Conservation (phyloP, 2,329 filamentous ascomycete species). For the Daldinia sp. region DNA sequence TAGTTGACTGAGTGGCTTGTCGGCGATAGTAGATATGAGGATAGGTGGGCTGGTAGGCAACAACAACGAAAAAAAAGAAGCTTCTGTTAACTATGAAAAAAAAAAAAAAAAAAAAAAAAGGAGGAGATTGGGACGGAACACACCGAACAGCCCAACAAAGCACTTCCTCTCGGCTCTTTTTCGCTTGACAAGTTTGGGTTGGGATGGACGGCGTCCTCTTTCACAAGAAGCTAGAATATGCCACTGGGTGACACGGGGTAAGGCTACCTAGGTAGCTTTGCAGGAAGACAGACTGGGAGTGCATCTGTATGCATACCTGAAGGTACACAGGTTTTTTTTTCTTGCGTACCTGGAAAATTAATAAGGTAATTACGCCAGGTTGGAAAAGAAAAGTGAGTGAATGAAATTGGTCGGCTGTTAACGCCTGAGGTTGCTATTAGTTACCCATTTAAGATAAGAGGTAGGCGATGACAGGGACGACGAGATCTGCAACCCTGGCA, state of each 20-base stretch:
- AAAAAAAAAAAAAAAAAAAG: not conserved
- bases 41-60: not conserved
- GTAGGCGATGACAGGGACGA: slow-evolving; percentile 15
- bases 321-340: not conserved
- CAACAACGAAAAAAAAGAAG: too few species aligned
- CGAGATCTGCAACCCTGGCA: slow-evolving; percentile 26
- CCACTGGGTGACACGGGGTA: slow-evolving; percentile 24
- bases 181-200: too few species aligned
- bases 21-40: too few species aligned
- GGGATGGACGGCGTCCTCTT: slow-evolving; percentile 4
- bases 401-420: not conserved
- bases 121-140: slow-evolving; percentile 28
- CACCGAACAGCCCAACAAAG: slow-evolving; percentile 21
- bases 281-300: slow-evolving; percentile 12
- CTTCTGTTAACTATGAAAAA: too few species aligned
- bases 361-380: slow-evolving; percentile 1
- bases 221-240: slow-evolving; percentile 16
- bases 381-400: not conserved
- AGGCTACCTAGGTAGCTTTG: slow-evolving; percentile 18
- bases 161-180: too few species aligned
- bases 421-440: slow-evolving; percentile 28
- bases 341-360: slow-evolving; percentile 29
- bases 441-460: slow-evolving; percentile 28
- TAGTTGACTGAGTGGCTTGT: not conserved
- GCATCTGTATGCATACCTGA: slow-evolving; percentile 17